Percentiles rank a stretch among this genome's conserved stretches.
These are phyloP conservation scores for Aristolochia contorta DNA, from an alignment of 164 flowering plant species.

Conservation along the genomic window DNA sequence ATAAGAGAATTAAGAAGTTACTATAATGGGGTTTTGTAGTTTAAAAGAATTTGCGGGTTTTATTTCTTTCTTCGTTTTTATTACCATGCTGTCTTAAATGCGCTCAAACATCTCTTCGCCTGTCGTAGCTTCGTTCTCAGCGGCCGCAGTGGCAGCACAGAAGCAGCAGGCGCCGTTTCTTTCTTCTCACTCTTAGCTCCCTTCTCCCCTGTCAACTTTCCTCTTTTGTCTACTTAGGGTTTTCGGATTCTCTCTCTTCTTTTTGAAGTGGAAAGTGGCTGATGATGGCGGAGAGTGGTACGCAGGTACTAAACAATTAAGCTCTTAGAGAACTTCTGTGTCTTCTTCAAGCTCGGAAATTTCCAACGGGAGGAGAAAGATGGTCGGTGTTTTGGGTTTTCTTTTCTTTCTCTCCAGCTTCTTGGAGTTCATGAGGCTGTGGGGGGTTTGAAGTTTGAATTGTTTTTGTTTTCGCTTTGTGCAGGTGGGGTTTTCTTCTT, in stretches of 20 bases:
- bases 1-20: too few species aligned
- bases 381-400: slow-evolving; percentile 17
- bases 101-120: too few species aligned
- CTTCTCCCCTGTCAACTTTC: slow-evolving; percentile 11
- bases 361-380: slow-evolving; percentile 8
- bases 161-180: slow-evolving; percentile 44
- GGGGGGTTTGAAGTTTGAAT: not conserved
- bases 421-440: not conserved
- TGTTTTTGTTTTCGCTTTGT: not conserved
- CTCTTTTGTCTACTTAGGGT: slow-evolving; percentile 16
- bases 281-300: slow-evolving; percentile 5
- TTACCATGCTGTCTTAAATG: too few species aligned
- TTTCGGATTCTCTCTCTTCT: not conserved
- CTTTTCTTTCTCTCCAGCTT: not conserved
- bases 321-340: too few species aligned
- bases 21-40: too few species aligned
- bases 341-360: too few species aligned
- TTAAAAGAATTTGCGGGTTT: too few species aligned
- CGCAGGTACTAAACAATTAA: too few species aligned
- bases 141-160: slow-evolving; percentile 18
- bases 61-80: too few species aligned
- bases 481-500: slow-evolving; percentile 23
- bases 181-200: slow-evolving; percentile 20
- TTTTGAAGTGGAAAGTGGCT: not conserved
- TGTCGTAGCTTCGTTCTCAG: slow-evolving; percentile 2